Evolutionary conservation across 2,329 filamentous ascomycete genomes (phyloP).

Genomic region (Aureobasidium vineae): DNA sequence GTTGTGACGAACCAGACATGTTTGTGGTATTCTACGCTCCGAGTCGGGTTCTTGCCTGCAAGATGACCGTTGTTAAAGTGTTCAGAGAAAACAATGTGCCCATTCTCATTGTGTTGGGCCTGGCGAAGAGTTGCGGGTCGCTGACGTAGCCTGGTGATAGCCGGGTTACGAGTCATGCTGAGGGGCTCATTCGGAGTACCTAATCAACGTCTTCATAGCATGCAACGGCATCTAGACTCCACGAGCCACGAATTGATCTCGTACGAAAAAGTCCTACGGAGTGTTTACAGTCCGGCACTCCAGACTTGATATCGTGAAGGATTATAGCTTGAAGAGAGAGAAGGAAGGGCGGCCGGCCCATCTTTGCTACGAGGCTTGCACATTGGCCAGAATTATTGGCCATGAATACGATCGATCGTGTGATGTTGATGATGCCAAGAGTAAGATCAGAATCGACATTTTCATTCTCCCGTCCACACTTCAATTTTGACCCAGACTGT

Average conservation of each 20-base stretch:
- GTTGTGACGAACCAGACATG: conserved; percentile 14
- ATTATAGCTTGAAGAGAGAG: neutral
- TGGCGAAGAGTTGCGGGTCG: conserved; percentile 6
- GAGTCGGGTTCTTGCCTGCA: conserved; percentile 6
- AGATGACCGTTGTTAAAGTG: conserved; percentile 4
- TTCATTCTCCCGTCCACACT: neutral
- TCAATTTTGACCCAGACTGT: neutral
- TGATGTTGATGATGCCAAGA: conserved; percentile 1
- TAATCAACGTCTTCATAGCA: neutral
- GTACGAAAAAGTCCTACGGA: neutral
- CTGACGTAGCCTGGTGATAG: conserved; percentile 10
- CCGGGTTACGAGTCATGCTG: conserved; percentile 6
- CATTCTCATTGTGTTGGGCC: conserved; percentile 2
- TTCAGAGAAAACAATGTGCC: neutral
- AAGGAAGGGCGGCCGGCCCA: neutral
- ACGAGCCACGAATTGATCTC: neutral
- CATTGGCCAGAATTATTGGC: neutral
- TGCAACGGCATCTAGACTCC: neutral
- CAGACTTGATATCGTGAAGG: neutral
- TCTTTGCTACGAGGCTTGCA: neutral
- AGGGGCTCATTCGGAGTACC: neutral
- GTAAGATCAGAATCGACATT: neutral
- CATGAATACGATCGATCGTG: neutral
- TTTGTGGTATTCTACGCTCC: neutral
- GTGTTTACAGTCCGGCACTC: neutral